Percentiles rank a stretch among this genome's conserved stretches.
Evolutionary conservation across 371 early-diverging fungal species (phyloP).

Genomic region (Mucor plumbeus): DNA sequence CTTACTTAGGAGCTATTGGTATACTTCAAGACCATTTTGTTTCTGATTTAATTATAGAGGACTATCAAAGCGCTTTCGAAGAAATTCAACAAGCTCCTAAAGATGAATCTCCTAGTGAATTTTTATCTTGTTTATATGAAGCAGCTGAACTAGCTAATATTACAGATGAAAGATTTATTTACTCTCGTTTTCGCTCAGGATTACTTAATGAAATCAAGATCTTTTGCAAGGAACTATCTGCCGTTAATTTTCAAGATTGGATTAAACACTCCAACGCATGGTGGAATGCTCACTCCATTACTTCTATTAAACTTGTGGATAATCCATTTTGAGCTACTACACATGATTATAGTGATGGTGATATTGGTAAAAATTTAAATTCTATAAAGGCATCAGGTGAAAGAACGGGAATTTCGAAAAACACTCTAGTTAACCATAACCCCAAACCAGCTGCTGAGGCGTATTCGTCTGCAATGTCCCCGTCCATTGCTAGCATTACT

Average conservation of each 20-base stretch:
- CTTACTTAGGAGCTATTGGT: background rate
- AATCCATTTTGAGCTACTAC: background rate
- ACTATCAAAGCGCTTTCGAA: background rate
- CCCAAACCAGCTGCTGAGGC: too few relatives aligned
- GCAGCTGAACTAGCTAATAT: constrained; percentile 15
- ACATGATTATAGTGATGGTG: background rate
- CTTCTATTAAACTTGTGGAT: background rate
- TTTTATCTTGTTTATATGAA: constrained; percentile 6
- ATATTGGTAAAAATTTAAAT: background rate
- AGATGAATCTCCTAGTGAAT: constrained; percentile 1
- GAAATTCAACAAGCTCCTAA: background rate
- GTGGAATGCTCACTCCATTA: constrained; percentile 1
- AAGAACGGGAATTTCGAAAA: too few relatives aligned
- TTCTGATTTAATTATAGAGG: constrained; percentile 2
- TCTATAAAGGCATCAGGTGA: too few relatives aligned
- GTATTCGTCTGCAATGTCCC: too few relatives aligned
- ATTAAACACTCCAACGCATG: background rate
- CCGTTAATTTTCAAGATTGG: constrained; percentile 4
- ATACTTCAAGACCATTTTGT: constrained; percentile 11
- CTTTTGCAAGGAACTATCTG: constrained; percentile 1
- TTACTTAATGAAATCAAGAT: background rate
- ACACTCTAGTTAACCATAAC: too few relatives aligned
- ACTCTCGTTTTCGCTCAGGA: constrained; percentile 9
- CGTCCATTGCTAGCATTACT: too few relatives aligned
- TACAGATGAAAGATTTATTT: background rate